Evolutionary conservation across 1,284 basidiomycete genomes (phyloP), one percentile per base, ranked within the genome.

Genomic region (Mycena citricolor): DNA sequence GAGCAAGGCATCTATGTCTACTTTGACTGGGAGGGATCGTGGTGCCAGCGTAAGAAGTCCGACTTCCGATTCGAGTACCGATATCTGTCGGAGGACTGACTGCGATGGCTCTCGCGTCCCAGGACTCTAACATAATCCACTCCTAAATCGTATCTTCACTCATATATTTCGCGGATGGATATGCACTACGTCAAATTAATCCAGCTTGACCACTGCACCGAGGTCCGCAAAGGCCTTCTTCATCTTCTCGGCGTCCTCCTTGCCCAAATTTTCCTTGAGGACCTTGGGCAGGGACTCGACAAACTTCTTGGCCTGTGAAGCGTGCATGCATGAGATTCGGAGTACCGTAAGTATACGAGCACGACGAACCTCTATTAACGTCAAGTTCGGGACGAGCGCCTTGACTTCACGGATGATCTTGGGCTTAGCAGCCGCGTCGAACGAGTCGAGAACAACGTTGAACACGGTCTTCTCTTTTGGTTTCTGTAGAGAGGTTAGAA

Each of bases 391-490:
- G 57, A 95, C 86, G 56, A 97, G 65, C 8, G 90, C 90, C 77
- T 99, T 99, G 59, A 99, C 91, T 69, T 99, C 97, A 59, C 91
- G 84, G 63, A 99, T 99, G 58, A 98, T 85, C 76, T 99, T 99
- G 31, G 97, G 91, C 69, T 99, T 98, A 47, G 89, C 76, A 16
- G 80, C 72, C 4, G 91, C 79, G 54, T 95, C 93, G 60, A 97
- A 94, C 48, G 91, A 91, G 63, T 94, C 90, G 32, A 98, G 78
- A 67, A 86, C 95, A 61, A 98, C 85, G 57, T 86, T 95, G 73
- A 99, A 99, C 32, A 95, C 80, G 7, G 94, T 97, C 83, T 99
- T 99, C 71, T 99, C 97, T 73, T 97, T 98, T 38, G 94, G 94
- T 67, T 97, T 97, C 79, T 92, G 57, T 20, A 42, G 11, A 39